Percentiles rank a stretch among this genome's conserved stretches.
Evolutionary conservation across 169 alveolate species (phyloP).

Genomic region (Plasmodium ovale): DNA sequence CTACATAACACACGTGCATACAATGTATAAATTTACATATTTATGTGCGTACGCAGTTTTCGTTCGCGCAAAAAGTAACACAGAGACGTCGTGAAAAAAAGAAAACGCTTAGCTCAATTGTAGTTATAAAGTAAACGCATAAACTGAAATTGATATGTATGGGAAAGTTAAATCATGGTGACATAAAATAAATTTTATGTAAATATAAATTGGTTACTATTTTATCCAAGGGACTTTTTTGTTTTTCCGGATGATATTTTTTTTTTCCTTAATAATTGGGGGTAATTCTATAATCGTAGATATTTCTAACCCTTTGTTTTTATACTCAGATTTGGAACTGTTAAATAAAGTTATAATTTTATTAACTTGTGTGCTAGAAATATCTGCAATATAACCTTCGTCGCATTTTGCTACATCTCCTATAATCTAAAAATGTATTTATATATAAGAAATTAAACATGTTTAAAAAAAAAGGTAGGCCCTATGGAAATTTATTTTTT

Average conservation of each 20-base stretch:
- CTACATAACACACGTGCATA: no score
- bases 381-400: constrained; percentile 71
- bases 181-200: background rate
- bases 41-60: background rate
- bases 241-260: constrained; percentile 29
- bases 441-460: background rate
- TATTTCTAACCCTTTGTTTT: constrained; percentile 42
- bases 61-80: background rate
- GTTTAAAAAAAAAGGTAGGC: background rate
- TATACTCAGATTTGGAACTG: constrained; percentile 56
- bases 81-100: no score
- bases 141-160: background rate
- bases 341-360: constrained; percentile 60
- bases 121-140: background rate
- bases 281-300: constrained; percentile 53
- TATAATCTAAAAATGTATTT: constrained; percentile 14
- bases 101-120: background rate
- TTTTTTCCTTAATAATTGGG: constrained; percentile 47
- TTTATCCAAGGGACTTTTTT: constrained; percentile 69
- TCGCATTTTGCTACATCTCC: constrained; percentile 71
- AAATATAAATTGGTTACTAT: constrained; percentile 42
- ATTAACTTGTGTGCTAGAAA: constrained; percentile 49
- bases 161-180: background rate
- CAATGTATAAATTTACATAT: background rate
- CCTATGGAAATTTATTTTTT: no score